Evolutionary conservation across 2,329 filamentous ascomycete genomes (phyloP).

Genomic region (Hymenoscyphus fraxineus): DNA sequence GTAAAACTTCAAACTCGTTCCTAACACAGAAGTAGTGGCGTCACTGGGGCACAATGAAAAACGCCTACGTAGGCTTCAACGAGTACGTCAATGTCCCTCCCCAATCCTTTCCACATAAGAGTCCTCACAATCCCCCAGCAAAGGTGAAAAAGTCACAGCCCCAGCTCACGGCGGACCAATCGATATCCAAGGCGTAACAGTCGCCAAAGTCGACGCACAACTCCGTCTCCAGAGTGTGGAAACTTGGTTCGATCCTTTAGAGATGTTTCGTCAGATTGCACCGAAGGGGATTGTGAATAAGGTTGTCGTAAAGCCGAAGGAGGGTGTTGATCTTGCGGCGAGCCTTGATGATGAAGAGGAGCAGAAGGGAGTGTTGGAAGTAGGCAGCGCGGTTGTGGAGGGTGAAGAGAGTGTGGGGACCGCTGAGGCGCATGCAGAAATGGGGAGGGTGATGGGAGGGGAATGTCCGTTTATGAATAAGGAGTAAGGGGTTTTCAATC

Average conservation of each 20-base stretch:
- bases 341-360: background rate
- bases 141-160: conserved; percentile 58
- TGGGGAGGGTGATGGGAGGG: conserved; percentile 10
- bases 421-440: conserved; percentile 13
- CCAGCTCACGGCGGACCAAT: conserved; percentile 59
- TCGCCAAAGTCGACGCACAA: conserved; percentile 58
- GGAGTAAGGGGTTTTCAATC: conserved; percentile 7
- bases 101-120: background rate
- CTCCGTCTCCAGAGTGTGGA: conserved; percentile 56
- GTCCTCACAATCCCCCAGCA: conserved; percentile 39
- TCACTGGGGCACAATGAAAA: conserved; percentile 65
- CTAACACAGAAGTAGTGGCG: conserved; percentile 46
- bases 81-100: conserved; percentile 42
- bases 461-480: conserved; percentile 20
- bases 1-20: background rate
- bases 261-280: conserved; percentile 64
- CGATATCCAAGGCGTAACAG: conserved; percentile 60
- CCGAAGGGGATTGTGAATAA: conserved; percentile 28
- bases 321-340: background rate
- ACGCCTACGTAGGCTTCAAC: conserved; percentile 62
- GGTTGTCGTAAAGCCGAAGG: background rate
- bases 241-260: conserved; percentile 62
- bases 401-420: conserved; percentile 9
- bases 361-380: conserved; percentile 14
- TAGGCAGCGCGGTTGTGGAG: conserved; percentile 10